phyloP scores from a whole-genome alignment of 352 stramenopile species.

The Paralagenidium karlingii region DNA sequence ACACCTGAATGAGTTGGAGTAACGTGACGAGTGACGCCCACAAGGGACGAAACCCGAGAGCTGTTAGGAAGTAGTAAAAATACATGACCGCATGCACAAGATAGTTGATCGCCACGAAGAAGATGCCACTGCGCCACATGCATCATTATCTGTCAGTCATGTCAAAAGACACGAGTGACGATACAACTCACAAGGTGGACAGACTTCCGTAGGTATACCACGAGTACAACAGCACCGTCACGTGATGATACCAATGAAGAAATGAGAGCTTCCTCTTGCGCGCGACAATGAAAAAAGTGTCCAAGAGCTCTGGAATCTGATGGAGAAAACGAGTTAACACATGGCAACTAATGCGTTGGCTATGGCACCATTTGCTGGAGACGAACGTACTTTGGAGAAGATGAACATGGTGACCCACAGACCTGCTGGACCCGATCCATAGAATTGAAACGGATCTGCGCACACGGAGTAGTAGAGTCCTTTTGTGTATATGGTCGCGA shows the following conservation, averaged over 20 bases:
- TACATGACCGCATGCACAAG: conserved; percentile 97
- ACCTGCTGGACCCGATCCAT: conserved; percentile 48
- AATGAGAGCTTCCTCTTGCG: conserved; percentile 96
- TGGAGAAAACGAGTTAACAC: neutral
- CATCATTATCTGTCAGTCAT: neutral
- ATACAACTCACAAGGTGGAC: conserved; percentile 55
- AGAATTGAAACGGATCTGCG: conserved; percentile 44
- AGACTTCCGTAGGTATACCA: conserved; percentile 94
- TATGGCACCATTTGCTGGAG: too few relatives aligned
- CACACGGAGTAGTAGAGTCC: conserved; percentile 81
- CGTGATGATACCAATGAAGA: conserved; percentile 98
- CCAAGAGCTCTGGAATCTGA: conserved; percentile 85
- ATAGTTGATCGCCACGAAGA: conserved; percentile 99
- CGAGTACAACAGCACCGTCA: conserved; percentile 96
- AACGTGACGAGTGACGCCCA: conserved; percentile 82
- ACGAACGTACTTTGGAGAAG: conserved; percentile 72
- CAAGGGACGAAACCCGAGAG: conserved; percentile 58
- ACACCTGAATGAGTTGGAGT: conserved; percentile 85
- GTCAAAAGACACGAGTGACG: too few relatives aligned
- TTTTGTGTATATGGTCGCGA: conserved; percentile 65
- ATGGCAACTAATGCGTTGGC: conserved; percentile 6
- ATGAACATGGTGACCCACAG: conserved; percentile 81
- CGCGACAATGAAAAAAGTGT: conserved; percentile 96
- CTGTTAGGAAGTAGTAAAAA: conserved; percentile 91
- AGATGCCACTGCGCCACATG: conserved; percentile 53